Evolutionary conservation across 257 asterid genomes (phyloP).

Genomic region (Solanum gandarillasii): DNA sequence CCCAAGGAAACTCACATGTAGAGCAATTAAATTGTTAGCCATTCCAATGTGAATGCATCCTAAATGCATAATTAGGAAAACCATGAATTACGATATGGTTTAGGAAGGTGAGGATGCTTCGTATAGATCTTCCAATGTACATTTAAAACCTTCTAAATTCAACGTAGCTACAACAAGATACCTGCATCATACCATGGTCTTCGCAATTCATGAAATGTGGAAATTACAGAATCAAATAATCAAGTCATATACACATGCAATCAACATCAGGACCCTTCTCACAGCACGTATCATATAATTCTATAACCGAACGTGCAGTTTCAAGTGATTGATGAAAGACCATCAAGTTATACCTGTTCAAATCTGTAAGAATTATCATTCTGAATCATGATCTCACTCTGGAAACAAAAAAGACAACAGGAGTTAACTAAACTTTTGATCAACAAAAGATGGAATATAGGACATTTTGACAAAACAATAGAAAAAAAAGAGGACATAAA

Average conservation of each 20-base stretch:
- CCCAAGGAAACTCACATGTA: not conserved
- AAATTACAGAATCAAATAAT: not conserved
- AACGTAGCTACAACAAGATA: not conserved
- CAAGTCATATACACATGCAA: not conserved
- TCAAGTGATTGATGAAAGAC: not conserved
- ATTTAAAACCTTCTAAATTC: not conserved
- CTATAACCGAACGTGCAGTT: not conserved
- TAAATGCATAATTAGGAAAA: not conserved
- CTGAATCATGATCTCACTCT: conserved; percentile 89
- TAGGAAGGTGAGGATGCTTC: not conserved
- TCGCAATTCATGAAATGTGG: not conserved
- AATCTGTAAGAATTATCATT: conserved; percentile 74
- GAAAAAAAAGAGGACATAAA: not conserved
- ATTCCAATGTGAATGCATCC: not conserved
- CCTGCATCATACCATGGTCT: not conserved
- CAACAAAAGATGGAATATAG: not conserved
- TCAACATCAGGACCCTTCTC: not conserved
- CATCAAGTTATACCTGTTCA: conserved; percentile 61
- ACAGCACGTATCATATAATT: not conserved
- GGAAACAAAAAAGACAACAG: conserved; percentile 22
- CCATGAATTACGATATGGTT: not conserved
- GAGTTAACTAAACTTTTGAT: not conserved
- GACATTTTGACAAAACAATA: not conserved
- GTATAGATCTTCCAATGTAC: not conserved
- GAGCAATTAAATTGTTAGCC: not conserved